These are phyloP conservation scores for Saturnispora besseyi DNA, from an alignment of 805 yeast genomes.

Conservation along the genomic window DNA sequence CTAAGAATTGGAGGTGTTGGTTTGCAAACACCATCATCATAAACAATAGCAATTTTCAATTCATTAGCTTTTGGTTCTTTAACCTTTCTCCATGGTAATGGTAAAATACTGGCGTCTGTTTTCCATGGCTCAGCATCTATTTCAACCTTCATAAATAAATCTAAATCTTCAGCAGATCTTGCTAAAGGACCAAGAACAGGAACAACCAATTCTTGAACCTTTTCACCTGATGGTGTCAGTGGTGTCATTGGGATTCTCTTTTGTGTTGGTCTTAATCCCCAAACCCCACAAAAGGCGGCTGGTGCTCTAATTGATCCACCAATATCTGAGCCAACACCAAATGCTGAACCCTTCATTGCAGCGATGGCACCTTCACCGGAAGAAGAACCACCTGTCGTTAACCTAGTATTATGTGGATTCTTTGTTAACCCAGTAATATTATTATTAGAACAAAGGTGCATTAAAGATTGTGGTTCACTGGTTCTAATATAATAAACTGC, in stretches of 20 bases:
- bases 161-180: constrained; percentile 39
- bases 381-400: constrained; percentile 46
- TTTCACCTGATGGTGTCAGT: constrained; percentile 29
- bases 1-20: constrained; percentile 42
- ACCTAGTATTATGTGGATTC: constrained; percentile 39
- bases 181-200: constrained; percentile 42
- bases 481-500: constrained; percentile 50
- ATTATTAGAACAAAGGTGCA: constrained; percentile 48
- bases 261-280: constrained; percentile 41
- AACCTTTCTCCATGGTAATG: constrained; percentile 42
- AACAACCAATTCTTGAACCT: constrained; percentile 40
- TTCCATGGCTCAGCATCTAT: constrained; percentile 48
- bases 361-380: constrained; percentile 47
- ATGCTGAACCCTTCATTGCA: constrained; percentile 36
- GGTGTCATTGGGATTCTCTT: constrained; percentile 38
- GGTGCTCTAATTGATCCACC: constrained; percentile 49
- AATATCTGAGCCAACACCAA: constrained; percentile 32
- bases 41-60: constrained; percentile 39
- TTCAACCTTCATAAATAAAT: constrained; percentile 37
- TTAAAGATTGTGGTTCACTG: constrained; percentile 45
- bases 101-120: constrained; percentile 38
- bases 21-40: constrained; percentile 39
- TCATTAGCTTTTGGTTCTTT: constrained; percentile 26
- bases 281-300: constrained; percentile 43
- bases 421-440: constrained; percentile 43